A percentile compares a stretch with the other conserved stretches of the same genome.
Conservation (phyloP, 257 asterid species). For the Solanum sejunctum region DNA sequence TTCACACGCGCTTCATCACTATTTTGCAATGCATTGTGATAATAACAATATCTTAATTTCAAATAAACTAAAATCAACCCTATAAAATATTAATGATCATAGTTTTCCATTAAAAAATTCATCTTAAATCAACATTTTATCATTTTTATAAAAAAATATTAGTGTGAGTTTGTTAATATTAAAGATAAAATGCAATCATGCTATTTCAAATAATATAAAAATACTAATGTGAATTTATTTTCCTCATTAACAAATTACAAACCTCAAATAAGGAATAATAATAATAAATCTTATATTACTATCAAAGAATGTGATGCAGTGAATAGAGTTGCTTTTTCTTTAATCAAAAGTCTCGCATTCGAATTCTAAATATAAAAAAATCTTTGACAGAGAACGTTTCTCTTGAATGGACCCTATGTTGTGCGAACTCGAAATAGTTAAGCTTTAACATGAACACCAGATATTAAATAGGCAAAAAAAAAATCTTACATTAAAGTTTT, state of each 20-base stretch:
- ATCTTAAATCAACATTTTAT: background rate
- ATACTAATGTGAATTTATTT: background rate
- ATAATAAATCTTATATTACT: background rate
- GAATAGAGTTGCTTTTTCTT: no score
- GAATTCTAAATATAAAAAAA: no score
- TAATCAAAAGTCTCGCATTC: no score
- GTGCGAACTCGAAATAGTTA: no score
- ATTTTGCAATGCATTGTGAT: no score
- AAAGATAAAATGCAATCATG: background rate
- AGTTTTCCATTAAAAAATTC: background rate
- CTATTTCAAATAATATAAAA: no score
- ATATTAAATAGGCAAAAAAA: no score
- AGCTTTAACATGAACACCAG: no score
- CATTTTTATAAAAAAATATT: accelerated
- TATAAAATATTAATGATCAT: background rate
- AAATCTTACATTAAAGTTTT: no score
- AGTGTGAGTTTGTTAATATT: background rate
- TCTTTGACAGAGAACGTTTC: no score
- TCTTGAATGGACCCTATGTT: no score
- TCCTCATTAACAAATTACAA: background rate
- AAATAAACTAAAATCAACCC: background rate
- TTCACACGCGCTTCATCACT: background rate
- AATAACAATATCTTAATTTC: background rate
- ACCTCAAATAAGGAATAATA: background rate
- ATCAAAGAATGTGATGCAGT: no score